A percentile compares a stretch with the other conserved stretches of the same genome.
phyloP scores from a whole-genome alignment of 495 filamentous ascomycete species.

The Aspergillus olivimuriae region DNA sequence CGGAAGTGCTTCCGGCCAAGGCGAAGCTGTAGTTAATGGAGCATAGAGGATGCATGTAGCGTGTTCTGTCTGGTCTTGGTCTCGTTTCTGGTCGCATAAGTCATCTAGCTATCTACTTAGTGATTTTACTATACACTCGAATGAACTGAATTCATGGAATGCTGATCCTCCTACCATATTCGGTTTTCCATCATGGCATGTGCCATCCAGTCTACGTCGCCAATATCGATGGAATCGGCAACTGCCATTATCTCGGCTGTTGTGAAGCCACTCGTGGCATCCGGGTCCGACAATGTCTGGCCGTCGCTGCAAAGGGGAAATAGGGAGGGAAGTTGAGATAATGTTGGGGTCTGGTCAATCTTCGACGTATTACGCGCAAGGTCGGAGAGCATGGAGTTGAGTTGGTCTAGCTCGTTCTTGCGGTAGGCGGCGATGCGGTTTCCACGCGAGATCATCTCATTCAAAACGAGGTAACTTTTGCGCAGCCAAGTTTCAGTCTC shows the following conservation, averaged over 20 bases:
- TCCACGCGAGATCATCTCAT: constrained; percentile 36
- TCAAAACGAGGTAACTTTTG: constrained; percentile 30
- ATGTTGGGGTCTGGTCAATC: constrained; percentile 10
- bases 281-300: no score
- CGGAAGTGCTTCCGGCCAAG: constrained; percentile 16
- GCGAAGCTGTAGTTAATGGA: constrained; percentile 28
- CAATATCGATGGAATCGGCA: constrained; percentile 32
- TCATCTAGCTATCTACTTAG: no score
- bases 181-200: constrained; percentile 33
- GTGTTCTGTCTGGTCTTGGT: no score
- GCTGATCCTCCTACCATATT: constrained; percentile 36
- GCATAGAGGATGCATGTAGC: no score
- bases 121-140: no score
- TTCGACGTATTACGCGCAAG: no score
- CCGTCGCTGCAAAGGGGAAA: no score
- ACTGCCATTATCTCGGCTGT: constrained; percentile 35
- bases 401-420: constrained; percentile 31
- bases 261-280: constrained; percentile 19
- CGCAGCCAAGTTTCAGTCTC: constrained; percentile 26
- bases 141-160: no score
- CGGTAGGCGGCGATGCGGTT: constrained; percentile 34
- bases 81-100: no score
- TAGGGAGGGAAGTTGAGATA: constrained; percentile 2
- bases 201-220: constrained; percentile 35
- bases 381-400: constrained; percentile 25